Percentiles rank a stretch among this genome's conserved stretches.
These are phyloP conservation scores for Grigorovia yakushimaensis DNA, from an alignment of 805 yeast species.

Conservation along the genomic window DNA sequence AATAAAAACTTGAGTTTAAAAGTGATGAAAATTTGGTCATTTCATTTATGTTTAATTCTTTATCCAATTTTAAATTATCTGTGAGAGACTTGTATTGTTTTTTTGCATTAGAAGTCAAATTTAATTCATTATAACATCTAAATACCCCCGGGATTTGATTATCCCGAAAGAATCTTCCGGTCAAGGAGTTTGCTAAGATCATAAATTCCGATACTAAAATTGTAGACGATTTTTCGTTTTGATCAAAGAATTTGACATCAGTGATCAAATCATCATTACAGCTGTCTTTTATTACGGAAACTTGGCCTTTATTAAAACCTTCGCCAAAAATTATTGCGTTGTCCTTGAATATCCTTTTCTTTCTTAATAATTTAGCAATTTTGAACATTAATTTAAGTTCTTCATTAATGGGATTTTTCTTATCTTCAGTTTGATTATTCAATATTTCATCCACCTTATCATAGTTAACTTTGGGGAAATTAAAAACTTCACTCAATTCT, in stretches of 20 bases:
- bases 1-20: conserved; percentile 43
- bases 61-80: conserved; percentile 10
- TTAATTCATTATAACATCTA: conserved; percentile 29
- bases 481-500: conserved; percentile 33
- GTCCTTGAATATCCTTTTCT: conserved; percentile 22
- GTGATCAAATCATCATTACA: conserved; percentile 1
- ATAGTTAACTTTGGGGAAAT: conserved; percentile 52
- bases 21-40: conserved; percentile 36
- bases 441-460: conserved; percentile 47
- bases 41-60: conserved; percentile 31
- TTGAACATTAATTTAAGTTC: conserved; percentile 32
- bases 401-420: conserved; percentile 7
- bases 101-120: conserved; percentile 20
- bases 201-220: conserved; percentile 71
- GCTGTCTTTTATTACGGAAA: conserved; percentile 8
- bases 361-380: conserved; percentile 15
- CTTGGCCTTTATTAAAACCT: conserved; percentile 23
- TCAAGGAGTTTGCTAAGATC: conserved; percentile 66
- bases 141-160: conserved; percentile 42
- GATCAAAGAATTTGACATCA: conserved; percentile 18
- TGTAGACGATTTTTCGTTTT: conserved; percentile 39
- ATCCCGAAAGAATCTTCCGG: conserved; percentile 38
- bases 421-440: conserved; percentile 9
- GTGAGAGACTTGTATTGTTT: conserved; percentile 19
- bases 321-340: conserved; percentile 38